A percentile compares a stretch with the other conserved stretches of the same genome.
Evolutionary conservation across 2,329 filamentous ascomycete species (phyloP).

Genomic region (Septoria linicola): DNA sequence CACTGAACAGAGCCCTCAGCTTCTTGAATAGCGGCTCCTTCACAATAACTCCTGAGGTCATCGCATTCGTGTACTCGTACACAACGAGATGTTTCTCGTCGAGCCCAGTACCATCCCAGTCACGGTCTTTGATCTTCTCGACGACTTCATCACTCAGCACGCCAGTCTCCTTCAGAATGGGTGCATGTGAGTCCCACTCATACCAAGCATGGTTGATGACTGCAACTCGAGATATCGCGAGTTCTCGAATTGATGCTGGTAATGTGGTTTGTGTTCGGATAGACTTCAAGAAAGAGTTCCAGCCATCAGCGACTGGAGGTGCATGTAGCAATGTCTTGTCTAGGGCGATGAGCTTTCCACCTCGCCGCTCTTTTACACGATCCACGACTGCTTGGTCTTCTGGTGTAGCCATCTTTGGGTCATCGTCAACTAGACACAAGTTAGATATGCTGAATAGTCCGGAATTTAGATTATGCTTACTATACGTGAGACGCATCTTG

Average conservation of each 20-base stretch:
- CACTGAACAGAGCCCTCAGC: constrained; percentile 62
- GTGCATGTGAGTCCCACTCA: constrained; percentile 79
- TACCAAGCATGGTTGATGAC: constrained; percentile 80
- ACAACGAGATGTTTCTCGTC: constrained; percentile 66
- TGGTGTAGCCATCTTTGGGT: constrained; percentile 47
- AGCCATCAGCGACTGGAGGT: constrained; percentile 57
- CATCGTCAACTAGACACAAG: constrained; percentile 41
- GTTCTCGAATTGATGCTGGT: constrained; percentile 61
- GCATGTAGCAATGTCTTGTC: constrained; percentile 57
- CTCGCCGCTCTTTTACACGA: constrained; percentile 53
- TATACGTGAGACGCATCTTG: no score
- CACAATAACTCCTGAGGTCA: constrained; percentile 73
- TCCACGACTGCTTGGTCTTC: constrained; percentile 53
- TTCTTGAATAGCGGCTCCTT: constrained; percentile 65
- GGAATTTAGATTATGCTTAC: no score
- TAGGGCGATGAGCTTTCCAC: constrained; percentile 52
- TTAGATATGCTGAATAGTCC: no score
- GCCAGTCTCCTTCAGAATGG: constrained; percentile 63
- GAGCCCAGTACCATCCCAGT: constrained; percentile 46
- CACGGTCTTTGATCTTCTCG: constrained; percentile 45
- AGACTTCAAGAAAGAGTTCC: constrained; percentile 58
- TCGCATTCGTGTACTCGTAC: constrained; percentile 74
- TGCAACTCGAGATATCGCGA: constrained; percentile 78
- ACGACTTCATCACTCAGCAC: constrained; percentile 55
- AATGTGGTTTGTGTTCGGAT: constrained; percentile 56